These are phyloP conservation scores for Neltuma alba DNA, from an alignment of 306 rosid species.

Conservation along the genomic window DNA sequence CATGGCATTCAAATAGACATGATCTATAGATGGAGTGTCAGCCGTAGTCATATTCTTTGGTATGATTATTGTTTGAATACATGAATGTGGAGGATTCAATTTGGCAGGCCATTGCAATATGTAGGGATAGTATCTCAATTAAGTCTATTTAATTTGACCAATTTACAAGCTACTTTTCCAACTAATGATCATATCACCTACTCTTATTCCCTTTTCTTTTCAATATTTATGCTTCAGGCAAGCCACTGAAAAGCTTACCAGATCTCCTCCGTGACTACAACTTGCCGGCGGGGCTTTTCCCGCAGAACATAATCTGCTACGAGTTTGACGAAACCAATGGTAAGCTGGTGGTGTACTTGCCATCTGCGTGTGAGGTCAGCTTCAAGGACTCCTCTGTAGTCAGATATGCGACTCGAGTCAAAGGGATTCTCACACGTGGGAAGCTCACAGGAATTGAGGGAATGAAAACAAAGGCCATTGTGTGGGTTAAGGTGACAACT, in stretches of 20 bases:
- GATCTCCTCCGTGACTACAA: constrained; percentile 93
- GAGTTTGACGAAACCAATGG: constrained; percentile 83
- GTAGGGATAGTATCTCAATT: not conserved
- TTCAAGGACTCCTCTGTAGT: constrained; percentile 89
- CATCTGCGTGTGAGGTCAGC: constrained; percentile 80
- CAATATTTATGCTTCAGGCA: constrained; percentile 55
- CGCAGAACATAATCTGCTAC: constrained; percentile 74
- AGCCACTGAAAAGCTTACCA: constrained; percentile 72
- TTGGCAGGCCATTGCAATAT: too few species aligned
- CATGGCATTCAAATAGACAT: too few species aligned
- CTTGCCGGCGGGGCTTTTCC: constrained; percentile 86
- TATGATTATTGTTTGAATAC: too few species aligned
- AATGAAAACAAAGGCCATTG: constrained; percentile 89
- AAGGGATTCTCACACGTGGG: constrained; percentile 78
- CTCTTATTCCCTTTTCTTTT: not conserved
- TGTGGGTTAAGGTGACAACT: constrained; percentile 92
- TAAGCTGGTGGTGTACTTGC: constrained; percentile 79
- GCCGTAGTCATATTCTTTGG: too few species aligned
- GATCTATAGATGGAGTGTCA: too few species aligned
- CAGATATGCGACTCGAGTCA: constrained; percentile 75
- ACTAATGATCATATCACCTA: not conserved
- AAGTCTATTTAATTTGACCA: not conserved
- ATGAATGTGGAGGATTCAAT: too few species aligned
- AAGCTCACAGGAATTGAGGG: constrained; percentile 85
- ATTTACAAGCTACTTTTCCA: constrained; percentile 5